Conservation (phyloP, 108 stramenopile genomes). For the Chaetoceros muelleri region DNA sequence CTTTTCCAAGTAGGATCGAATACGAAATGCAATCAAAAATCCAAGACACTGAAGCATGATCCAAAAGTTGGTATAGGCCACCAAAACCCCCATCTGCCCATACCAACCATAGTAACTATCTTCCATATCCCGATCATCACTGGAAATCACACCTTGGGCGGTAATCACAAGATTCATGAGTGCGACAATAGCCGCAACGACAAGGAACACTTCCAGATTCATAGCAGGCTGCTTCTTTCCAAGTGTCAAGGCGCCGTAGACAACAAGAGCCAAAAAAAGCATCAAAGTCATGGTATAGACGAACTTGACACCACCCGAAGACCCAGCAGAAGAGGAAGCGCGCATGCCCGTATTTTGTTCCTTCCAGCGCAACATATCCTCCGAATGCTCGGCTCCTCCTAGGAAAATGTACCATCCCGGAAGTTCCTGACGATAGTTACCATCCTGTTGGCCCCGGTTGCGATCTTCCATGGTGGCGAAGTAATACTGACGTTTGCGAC, state of each 20-base stretch:
- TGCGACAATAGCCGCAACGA: slow-evolving; percentile 18
- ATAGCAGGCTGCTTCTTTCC: slow-evolving; percentile 11
- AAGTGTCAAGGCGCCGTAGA: slow-evolving; percentile 14
- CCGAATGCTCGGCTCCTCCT: slow-evolving; percentile 5
- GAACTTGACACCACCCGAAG: slow-evolving; percentile 19
- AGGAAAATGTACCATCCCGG: slow-evolving; percentile 29
- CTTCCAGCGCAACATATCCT: slow-evolving; percentile 9
- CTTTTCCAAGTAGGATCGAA: background rate
- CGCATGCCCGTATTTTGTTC: slow-evolving; percentile 9
- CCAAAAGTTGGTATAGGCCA: slow-evolving; percentile 32
- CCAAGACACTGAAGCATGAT: slow-evolving; percentile 7
- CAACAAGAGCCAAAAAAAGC: slow-evolving; percentile 21
- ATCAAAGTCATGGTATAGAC: slow-evolving; percentile 24
- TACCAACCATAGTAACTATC: slow-evolving; percentile 28
- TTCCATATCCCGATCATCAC: slow-evolving; percentile 22
- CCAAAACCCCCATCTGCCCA: slow-evolving; percentile 26
- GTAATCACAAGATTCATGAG: slow-evolving; percentile 26
- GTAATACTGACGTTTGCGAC: slow-evolving; percentile 12
- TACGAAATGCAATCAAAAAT: background rate
- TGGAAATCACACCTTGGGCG: slow-evolving; percentile 18
- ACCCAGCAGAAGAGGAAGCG: background rate
- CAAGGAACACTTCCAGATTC: slow-evolving; percentile 13
- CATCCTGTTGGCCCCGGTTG: slow-evolving; percentile 1
- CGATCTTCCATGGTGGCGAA: slow-evolving; percentile 6
- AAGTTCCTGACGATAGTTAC: background rate